Evolutionary conservation across 2,329 filamentous ascomycete genomes (phyloP).

Genomic region (Tolypocladium ovalisporum): DNA sequence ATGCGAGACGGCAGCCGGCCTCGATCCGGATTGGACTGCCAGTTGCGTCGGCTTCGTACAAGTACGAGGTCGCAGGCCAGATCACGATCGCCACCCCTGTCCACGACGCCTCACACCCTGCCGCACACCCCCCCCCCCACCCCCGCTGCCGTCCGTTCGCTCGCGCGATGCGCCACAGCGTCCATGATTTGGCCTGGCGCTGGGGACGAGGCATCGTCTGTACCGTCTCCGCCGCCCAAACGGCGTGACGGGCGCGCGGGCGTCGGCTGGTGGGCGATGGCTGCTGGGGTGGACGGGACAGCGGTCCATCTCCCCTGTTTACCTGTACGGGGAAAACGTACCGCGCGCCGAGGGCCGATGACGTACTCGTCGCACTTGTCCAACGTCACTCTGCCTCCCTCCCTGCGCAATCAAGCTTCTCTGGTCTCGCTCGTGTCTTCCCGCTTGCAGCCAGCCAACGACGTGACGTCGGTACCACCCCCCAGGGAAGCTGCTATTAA

Average conservation of each 20-base stretch:
- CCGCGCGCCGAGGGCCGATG: conserved; percentile 11
- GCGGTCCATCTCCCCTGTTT: background rate
- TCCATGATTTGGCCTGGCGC: background rate
- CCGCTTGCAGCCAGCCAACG: conserved; percentile 1
- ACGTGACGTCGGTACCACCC: background rate
- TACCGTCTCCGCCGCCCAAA: background rate
- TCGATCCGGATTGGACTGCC: background rate
- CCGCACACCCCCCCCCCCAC: background rate
- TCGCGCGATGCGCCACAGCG: background rate
- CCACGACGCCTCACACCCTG: background rate
- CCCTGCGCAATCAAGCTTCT: conserved; percentile 10
- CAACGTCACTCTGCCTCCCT: conserved; percentile 20
- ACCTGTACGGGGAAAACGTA: background rate
- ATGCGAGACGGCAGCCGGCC: background rate
- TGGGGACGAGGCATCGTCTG: background rate
- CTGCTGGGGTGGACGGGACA: too few species aligned
- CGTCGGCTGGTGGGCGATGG: background rate
- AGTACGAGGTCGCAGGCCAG: background rate
- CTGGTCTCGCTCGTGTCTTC: conserved; percentile 2
- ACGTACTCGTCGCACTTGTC: conserved; percentile 20
- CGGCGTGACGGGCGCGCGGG: background rate
- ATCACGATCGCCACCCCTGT: background rate
- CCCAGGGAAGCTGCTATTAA: background rate
- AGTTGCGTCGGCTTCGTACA: background rate
- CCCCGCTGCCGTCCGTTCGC: background rate